phyloP scores from a whole-genome alignment of 306 rosid genomes.

The Hippophae gyantsensis region DNA sequence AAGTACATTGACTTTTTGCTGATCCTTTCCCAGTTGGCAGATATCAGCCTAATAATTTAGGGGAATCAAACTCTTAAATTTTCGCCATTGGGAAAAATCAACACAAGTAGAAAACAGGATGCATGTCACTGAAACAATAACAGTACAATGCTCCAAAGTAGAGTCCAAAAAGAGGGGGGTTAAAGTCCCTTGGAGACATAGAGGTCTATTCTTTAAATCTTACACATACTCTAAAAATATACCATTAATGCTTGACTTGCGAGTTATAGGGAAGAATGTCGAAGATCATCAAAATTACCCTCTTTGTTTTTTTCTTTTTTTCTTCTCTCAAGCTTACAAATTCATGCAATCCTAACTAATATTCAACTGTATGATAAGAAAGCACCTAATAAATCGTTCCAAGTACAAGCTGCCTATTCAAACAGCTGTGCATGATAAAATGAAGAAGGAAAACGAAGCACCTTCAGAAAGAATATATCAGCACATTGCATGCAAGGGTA shows the following conservation, averaged over 20 bases:
- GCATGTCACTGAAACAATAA: not conserved
- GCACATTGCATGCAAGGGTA: constrained; percentile 98
- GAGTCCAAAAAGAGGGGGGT: no score
- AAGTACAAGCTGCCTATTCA: not conserved
- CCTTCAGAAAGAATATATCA: constrained; percentile 85
- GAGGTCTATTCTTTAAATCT: no score
- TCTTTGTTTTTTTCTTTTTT: no score
- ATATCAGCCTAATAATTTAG: constrained; percentile 59
- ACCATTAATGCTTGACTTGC: not conserved
- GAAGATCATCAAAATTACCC: no score
- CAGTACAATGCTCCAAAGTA: no score
- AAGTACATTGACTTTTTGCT: constrained; percentile 76
- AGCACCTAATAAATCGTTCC: no score
- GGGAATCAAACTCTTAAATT: not conserved
- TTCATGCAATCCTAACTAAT: no score
- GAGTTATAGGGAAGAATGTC: no score
- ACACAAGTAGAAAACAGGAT: not conserved
- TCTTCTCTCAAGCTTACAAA: no score
- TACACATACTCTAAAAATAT: not conserved
- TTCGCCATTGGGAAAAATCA: not conserved
- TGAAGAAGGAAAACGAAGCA: constrained; percentile 8
- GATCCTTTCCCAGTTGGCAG: constrained; percentile 95
- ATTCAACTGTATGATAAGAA: no score
- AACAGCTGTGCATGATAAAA: not conserved
- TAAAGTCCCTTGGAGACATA: not conserved